These are phyloP conservation scores for Tylopilus subfusipes DNA, from an alignment of 768 basidiomycete species.

Conservation along the genomic window DNA sequence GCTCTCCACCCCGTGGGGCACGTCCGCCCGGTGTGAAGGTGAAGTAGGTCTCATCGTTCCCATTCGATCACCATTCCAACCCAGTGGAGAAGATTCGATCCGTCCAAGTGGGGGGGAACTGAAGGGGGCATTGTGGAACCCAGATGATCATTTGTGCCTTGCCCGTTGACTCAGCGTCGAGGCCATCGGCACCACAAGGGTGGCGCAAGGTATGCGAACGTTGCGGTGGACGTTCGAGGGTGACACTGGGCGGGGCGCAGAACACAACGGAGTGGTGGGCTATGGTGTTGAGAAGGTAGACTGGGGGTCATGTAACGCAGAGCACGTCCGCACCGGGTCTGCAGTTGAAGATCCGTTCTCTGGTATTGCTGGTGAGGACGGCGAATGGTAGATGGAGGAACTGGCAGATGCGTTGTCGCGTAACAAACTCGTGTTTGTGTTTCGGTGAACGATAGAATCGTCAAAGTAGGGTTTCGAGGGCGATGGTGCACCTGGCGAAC, in stretches of 20 bases:
- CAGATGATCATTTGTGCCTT: slow-evolving; percentile 7
- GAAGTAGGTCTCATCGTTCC: slow-evolving; percentile 42
- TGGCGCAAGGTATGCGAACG: slow-evolving; percentile 32
- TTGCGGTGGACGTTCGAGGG: slow-evolving; percentile 35
- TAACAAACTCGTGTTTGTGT: slow-evolving; percentile 24
- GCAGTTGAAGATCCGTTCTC: slow-evolving; percentile 33
- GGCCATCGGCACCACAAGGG: slow-evolving; percentile 5
- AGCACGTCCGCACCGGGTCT: slow-evolving; percentile 41
- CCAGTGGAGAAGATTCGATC: slow-evolving; percentile 18
- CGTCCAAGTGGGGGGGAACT: slow-evolving; percentile 19
- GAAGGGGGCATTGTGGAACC: slow-evolving; percentile 1
- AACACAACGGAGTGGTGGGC: slow-evolving; percentile 16
- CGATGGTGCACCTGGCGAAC: slow-evolving; percentile 21
- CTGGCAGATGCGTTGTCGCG: slow-evolving; percentile 29
- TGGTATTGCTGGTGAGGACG: slow-evolving; percentile 36
- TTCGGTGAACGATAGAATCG: slow-evolving; percentile 11
- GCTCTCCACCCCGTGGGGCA: slow-evolving; percentile 70
- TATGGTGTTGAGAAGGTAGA: not conserved
- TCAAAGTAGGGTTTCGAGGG: slow-evolving; percentile 19
- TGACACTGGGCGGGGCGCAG: slow-evolving; percentile 25
- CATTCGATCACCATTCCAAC: slow-evolving; percentile 20
- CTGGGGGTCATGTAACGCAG: slow-evolving; percentile 31
- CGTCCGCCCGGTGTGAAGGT: slow-evolving; percentile 62
- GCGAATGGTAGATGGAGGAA: slow-evolving; percentile 32
- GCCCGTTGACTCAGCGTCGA: too few species aligned